Conservation (phyloP, 2,329 filamentous ascomycete species). For the Verticillium zaregamsianum region DNA sequence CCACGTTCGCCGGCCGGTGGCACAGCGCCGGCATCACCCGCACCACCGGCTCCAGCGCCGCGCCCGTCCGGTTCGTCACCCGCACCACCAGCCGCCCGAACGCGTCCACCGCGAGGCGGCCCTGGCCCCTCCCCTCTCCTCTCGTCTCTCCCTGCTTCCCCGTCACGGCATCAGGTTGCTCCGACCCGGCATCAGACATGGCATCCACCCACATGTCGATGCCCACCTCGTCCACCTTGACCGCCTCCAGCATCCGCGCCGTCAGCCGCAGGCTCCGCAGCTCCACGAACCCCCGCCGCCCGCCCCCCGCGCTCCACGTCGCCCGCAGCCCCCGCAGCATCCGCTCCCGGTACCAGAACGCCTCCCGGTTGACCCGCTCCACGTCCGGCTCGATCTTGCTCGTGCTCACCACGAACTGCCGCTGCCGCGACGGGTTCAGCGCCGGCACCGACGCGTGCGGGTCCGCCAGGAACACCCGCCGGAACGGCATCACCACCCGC, state of each 20-base stretch:
- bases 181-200: not conserved
- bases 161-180: not conserved
- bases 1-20: slow-evolving; percentile 65
- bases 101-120: slow-evolving; percentile 41
- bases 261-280: slow-evolving; percentile 71
- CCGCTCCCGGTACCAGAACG: slow-evolving; percentile 87
- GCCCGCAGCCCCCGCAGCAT: slow-evolving; percentile 69
- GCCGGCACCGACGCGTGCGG: slow-evolving; percentile 74
- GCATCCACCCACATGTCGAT: slow-evolving; percentile 56
- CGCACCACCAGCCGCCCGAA: slow-evolving; percentile 68
- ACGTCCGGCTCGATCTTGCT: slow-evolving; percentile 74
- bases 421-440: slow-evolving; percentile 73
- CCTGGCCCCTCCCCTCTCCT: no score
- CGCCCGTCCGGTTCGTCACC: slow-evolving; percentile 68
- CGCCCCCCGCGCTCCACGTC: slow-evolving; percentile 60
- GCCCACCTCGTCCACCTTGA: slow-evolving; percentile 75
- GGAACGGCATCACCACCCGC: slow-evolving; percentile 71
- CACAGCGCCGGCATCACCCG: slow-evolving; percentile 74
- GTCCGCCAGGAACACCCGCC: slow-evolving; percentile 70
- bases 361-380: slow-evolving; percentile 73
- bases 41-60: slow-evolving; percentile 66
- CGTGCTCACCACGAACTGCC: slow-evolving; percentile 88
- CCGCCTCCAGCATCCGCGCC: slow-evolving; percentile 74
- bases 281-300: slow-evolving; percentile 66
- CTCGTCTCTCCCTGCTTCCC: no score